Evolutionary conservation across 139 green algal genomes (phyloP).

Genomic region (Zygnema circumcarinatum): DNA sequence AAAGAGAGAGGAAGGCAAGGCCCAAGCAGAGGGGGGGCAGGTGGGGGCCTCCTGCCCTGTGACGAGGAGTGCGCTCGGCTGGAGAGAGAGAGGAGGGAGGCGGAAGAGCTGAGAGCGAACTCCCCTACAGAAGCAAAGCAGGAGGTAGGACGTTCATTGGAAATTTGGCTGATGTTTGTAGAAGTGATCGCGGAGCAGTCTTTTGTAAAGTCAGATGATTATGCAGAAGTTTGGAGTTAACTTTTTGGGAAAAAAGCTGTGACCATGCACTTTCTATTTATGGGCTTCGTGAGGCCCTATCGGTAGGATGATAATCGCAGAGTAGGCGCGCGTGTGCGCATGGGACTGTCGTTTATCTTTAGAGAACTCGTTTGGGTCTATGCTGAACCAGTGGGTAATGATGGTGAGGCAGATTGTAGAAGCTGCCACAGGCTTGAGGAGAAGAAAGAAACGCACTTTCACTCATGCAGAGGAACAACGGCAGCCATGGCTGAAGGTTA

Average conservation of each 20-base stretch:
- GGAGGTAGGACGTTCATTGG: neutral
- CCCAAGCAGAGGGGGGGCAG: neutral
- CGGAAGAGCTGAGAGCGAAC: neutral
- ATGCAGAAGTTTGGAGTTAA: neutral
- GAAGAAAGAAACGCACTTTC: too few relatives aligned
- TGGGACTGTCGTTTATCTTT: too few relatives aligned
- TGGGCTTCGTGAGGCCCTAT: neutral
- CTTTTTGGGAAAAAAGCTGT: neutral
- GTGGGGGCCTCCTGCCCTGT: slow-evolving; percentile 38
- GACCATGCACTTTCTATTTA: neutral
- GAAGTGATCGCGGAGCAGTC: neutral
- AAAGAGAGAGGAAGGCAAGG: neutral
- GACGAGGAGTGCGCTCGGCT: slow-evolving; percentile 41
- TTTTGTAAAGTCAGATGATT: neutral
- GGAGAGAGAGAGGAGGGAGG: neutral
- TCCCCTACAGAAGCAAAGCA: neutral
- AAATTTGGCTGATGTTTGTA: neutral
- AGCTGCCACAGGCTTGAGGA: too few relatives aligned
- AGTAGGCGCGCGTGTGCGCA: too few relatives aligned
- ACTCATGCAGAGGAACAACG: too few relatives aligned
- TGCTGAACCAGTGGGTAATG: too few relatives aligned
- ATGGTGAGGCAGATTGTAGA: too few relatives aligned
- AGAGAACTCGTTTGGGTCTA: too few relatives aligned
- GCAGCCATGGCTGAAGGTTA: too few relatives aligned
- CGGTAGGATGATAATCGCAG: too few relatives aligned